Percentiles rank a stretch among this genome's conserved stretches.
These are phyloP conservation scores for Rhizophagus prolifer DNA, from an alignment of 192 early-diverging fungal genomes.

Conservation along the genomic window DNA sequence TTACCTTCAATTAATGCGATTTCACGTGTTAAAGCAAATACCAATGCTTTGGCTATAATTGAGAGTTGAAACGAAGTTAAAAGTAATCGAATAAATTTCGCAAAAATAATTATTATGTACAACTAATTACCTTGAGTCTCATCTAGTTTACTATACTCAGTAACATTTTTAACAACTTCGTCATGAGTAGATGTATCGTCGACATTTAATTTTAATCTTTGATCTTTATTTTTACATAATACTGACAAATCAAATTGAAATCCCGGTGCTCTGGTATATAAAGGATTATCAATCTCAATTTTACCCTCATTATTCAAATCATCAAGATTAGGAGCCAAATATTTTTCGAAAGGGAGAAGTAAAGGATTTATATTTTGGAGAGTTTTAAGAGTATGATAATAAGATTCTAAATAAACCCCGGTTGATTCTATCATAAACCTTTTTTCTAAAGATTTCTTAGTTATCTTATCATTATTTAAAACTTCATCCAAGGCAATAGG, in stretches of 20 bases:
- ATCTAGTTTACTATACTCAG: constrained; percentile 41
- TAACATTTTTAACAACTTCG: constrained; percentile 2
- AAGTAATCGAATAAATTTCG: too few relatives aligned
- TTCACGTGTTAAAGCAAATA: constrained; percentile 48
- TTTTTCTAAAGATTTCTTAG: background rate
- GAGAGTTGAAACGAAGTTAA: background rate
- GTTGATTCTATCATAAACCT: constrained; percentile 41
- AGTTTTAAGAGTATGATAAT: constrained; percentile 37
- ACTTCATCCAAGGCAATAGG: constrained; percentile 25
- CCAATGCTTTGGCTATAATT: constrained; percentile 37
- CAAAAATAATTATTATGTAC: too few relatives aligned
- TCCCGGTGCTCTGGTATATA: constrained; percentile 38
- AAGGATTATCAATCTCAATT: constrained; percentile 30
- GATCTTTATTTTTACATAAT: constrained; percentile 10
- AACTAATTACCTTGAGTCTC: constrained; percentile 50
- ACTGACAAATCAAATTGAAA: constrained; percentile 37
- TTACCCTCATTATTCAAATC: background rate
- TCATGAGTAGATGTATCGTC: background rate
- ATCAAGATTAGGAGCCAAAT: constrained; percentile 32
- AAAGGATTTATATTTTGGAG: constrained; percentile 37
- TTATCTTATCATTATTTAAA: background rate
- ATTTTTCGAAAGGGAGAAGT: constrained; percentile 39
- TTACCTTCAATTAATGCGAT: constrained; percentile 57
- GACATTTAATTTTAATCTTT: constrained; percentile 25
- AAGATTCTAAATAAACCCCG: constrained; percentile 40